Evolutionary conservation across 2,329 filamentous ascomycete genomes (phyloP).

Genomic region (Didymella pomorum): DNA sequence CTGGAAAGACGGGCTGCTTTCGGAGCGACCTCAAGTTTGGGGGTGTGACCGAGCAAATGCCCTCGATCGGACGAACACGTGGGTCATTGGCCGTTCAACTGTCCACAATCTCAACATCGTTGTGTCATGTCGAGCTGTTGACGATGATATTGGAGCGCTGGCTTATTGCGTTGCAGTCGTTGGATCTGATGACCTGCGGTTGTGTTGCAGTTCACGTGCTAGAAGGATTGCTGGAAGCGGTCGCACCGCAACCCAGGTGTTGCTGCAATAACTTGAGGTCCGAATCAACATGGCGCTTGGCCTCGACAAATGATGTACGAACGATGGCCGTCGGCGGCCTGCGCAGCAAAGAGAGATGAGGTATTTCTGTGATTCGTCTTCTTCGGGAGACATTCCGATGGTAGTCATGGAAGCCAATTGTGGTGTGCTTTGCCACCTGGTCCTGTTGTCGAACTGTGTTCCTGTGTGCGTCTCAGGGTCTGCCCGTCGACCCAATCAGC

Average conservation of each 20-base stretch:
- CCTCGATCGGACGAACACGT: conserved; percentile 15
- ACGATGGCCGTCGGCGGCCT: conserved; percentile 35
- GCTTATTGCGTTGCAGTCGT: too few relatives aligned
- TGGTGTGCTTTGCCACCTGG: conserved; percentile 22
- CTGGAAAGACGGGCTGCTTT: conserved; percentile 1
- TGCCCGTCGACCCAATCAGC: conserved; percentile 27
- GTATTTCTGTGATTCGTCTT: conserved; percentile 21
- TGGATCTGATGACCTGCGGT: too few relatives aligned
- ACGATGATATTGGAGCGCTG: neutral
- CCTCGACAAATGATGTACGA: conserved; percentile 33
- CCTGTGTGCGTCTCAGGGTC: conserved; percentile 22
- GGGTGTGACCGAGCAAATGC: neutral
- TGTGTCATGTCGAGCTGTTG: neutral
- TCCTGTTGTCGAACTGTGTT: conserved; percentile 17
- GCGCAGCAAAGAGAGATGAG: conserved; percentile 10
- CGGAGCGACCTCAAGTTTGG: neutral
- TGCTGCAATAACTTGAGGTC: conserved; percentile 5
- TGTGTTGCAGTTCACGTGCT: neutral
- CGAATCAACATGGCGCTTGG: conserved; percentile 21
- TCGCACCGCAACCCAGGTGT: neutral
- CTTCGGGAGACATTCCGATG: conserved; percentile 19
- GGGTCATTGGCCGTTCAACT: conserved; percentile 8
- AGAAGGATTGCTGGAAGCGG: neutral
- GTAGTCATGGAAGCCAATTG: conserved; percentile 14
- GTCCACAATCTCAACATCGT: neutral